Conservation (phyloP, 2,329 filamentous ascomycete species). For the Colletotrichum spaethianum region DNA sequence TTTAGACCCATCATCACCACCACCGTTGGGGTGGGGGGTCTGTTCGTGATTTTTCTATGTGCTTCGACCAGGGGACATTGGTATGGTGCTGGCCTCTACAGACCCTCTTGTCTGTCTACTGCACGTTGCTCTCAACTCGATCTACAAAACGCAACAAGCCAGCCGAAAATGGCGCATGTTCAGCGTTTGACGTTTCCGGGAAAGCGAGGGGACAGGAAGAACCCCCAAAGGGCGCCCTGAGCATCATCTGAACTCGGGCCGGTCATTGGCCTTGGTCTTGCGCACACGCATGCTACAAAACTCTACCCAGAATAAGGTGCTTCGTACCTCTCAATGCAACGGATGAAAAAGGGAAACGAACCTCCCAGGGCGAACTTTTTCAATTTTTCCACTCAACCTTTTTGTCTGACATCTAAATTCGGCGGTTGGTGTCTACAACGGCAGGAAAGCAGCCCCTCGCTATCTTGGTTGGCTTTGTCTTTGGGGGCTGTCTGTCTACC, state of each 20-base stretch:
- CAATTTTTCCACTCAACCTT: too few species aligned
- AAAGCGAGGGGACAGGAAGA: neutral
- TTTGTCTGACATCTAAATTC: too few species aligned
- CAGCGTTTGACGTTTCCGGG: slow-evolving; percentile 16
- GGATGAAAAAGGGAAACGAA: neutral
- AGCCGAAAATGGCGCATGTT: neutral
- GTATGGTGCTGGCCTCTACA: neutral
- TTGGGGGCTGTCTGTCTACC: neutral
- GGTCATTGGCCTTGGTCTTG: slow-evolving; percentile 13
- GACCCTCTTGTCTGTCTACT: neutral
- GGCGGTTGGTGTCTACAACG: neutral
- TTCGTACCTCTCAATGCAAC: neutral
- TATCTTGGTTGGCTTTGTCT: too few species aligned
- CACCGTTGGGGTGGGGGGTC: neutral
- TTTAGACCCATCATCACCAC: neutral
- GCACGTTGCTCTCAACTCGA: neutral
- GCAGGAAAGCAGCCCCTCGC: neutral
- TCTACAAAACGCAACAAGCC: neutral
- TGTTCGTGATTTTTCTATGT: neutral
- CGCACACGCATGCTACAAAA: slow-evolving; percentile 19
- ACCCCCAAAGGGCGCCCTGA: neutral
- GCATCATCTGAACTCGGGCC: slow-evolving; percentile 22
- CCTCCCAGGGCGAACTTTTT: neutral
- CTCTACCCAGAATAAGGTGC: slow-evolving; percentile 16
- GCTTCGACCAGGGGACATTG: neutral